phyloP scores from a whole-genome alignment of 2,329 filamentous ascomycete genomes.

The Epichloe typhina region DNA sequence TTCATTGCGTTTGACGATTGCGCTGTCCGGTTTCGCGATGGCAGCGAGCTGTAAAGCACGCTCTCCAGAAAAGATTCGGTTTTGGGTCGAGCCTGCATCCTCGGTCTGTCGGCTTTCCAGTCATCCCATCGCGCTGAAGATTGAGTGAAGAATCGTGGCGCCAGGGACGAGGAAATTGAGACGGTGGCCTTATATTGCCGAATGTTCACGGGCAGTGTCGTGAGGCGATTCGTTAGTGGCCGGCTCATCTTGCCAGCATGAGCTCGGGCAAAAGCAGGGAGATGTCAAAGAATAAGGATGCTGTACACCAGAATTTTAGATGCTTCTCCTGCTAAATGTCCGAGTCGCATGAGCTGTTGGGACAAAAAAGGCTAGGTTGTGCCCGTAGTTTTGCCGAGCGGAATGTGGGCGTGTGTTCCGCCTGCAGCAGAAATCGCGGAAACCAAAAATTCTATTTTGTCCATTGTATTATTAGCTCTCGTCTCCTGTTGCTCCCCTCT shows the following conservation, averaged over 20 bases:
- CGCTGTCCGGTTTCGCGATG: conserved; percentile 7
- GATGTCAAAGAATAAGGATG: not conserved
- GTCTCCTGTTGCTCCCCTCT: conserved; percentile 12
- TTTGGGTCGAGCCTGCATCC: conserved; percentile 13
- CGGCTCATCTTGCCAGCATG: conserved; percentile 29
- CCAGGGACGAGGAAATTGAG: conserved; percentile 10
- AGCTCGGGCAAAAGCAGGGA: not conserved
- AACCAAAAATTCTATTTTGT: conserved; percentile 27
- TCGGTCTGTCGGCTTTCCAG: conserved; percentile 10
- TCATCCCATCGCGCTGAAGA: conserved; percentile 20
- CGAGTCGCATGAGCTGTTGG: not conserved
- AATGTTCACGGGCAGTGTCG: conserved; percentile 25
- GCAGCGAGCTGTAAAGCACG: conserved; percentile 18
- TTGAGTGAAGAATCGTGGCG: conserved; percentile 26
- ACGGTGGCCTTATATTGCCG: conserved; percentile 12
- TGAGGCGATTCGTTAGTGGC: conserved; percentile 27
- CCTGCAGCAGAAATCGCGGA: conserved; percentile 23
- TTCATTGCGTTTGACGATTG: conserved; percentile 19
- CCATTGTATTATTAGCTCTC: conserved; percentile 8
- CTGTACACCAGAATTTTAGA: not conserved
- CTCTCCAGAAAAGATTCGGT: conserved; percentile 20
- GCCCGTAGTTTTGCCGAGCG: conserved; percentile 23
- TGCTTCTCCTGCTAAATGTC: not conserved
- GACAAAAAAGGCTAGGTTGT: conserved; percentile 11
- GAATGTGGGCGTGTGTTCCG: conserved; percentile 15